Evolutionary conservation across 805 yeast species (phyloP), one percentile per base, ranked within the genome.

Genomic region (Pichia phayaonensis): DNA sequence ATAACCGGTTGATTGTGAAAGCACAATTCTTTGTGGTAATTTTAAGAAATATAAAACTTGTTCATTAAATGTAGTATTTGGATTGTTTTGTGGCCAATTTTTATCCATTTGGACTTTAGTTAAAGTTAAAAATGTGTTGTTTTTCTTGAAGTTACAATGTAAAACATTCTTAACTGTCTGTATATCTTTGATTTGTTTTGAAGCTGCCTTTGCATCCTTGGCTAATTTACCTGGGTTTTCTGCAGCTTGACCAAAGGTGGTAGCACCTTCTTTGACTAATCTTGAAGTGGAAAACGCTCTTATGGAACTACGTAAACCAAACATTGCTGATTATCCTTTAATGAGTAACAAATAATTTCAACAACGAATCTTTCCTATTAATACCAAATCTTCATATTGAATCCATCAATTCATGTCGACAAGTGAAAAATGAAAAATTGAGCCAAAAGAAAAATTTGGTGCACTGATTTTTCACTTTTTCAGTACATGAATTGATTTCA

Each of bases 61-160:
- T 54, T 89, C 82, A 65, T 83, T 81, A 66, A 77, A 80, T 29
- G 84, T 64, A 48, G 79, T 63, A 41, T 73, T 67, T 26, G 80
- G 74, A 63, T 83, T 81, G 59, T 79, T 81, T 45, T 71, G 70
- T 57, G 78, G 67, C 61, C 73, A 81, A 54, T 82, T 78, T 47
- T 70, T 63, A 61, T 85, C 92, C 63, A 82, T 86, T 38, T 76
- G 77, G 18, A 81, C 85, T 4, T 86, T 83, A 16, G 86, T 78
- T 48, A 88, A 74, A 12, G 97, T 84, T 53, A 86, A 71, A 59
- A 83, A 81, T 2, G 96, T 86, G 72, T 90, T 90, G 71, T 90
- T 92, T 62, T 81, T 82, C 49, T 84, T 80, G 70, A 90, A 90
- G 29, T 74, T 70, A 52, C 89, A 88, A 67, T 86, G 86, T 49